These are phyloP conservation scores for Raddia distichophylla DNA, from an alignment of 176 grass and related monocot genomes.

Conservation along the genomic window DNA sequence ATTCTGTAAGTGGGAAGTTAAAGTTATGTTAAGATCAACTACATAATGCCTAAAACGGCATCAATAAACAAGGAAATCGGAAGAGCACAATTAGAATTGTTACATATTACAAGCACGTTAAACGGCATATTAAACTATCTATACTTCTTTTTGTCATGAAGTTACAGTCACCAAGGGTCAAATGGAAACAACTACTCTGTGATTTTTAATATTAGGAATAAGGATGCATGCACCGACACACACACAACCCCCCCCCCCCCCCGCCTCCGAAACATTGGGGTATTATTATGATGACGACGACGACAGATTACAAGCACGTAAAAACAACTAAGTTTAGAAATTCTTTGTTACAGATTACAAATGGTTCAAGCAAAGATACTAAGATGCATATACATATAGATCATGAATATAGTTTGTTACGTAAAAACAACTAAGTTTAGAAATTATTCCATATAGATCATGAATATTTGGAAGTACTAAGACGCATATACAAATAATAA, in stretches of 20 bases:
- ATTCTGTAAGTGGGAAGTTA: slow-evolving; percentile 59
- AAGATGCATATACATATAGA: not conserved
- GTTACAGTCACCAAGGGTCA: too few species aligned
- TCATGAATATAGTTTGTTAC: too few species aligned
- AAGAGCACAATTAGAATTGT: not conserved
- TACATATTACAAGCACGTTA: not conserved
- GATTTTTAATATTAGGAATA: too few species aligned
- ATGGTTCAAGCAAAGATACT: not conserved
- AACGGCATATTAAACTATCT: too few species aligned
- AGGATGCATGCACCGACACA: too few species aligned
- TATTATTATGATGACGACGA: too few species aligned
- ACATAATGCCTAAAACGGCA: not conserved
- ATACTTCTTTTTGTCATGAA: too few species aligned
- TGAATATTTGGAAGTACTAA: not conserved
- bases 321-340: not conserved
- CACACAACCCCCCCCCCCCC: too few species aligned
- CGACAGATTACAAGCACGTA: not conserved
- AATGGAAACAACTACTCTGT: too few species aligned
- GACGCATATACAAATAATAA: not conserved
- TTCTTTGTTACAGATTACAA: not conserved
- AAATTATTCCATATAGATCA: not conserved
- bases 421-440: too few species aligned
- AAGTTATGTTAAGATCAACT: slow-evolving; percentile 19
- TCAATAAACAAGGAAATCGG: slow-evolving; percentile 10
- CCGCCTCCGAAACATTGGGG: too few species aligned